A percentile compares a stretch with the other conserved stretches of the same genome.
phyloP scores from a whole-genome alignment of 331 rosid genomes.

The Pyrus hybrid region DNA sequence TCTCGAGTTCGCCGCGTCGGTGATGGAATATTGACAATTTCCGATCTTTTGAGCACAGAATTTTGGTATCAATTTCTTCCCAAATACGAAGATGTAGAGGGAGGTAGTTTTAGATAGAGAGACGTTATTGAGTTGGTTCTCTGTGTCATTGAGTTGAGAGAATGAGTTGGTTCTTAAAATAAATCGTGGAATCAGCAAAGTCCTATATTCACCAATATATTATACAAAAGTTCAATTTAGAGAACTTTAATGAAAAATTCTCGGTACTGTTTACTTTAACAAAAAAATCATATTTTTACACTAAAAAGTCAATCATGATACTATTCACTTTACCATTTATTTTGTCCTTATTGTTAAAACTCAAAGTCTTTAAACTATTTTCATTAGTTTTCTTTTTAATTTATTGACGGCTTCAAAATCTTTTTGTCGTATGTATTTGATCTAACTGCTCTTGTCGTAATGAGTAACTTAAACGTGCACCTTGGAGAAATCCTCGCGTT shows the following conservation, averaged over 20 bases:
- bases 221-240: too few species aligned
- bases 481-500: not conserved
- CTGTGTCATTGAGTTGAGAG: not conserved
- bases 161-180: not conserved
- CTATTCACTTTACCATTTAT: too few species aligned
- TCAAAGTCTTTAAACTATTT: too few species aligned
- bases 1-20: constrained; percentile 46
- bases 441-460: too few species aligned
- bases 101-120: not conserved
- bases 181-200: not conserved
- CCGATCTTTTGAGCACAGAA: not conserved
- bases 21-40: constrained; percentile 55
- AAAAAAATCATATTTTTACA: too few species aligned
- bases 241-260: too few species aligned
- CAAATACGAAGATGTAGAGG: not conserved
- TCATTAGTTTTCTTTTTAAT: too few species aligned
- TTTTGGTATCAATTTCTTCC: not conserved
- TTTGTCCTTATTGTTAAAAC: too few species aligned
- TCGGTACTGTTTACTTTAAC: too few species aligned
- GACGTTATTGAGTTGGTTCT: not conserved
- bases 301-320: too few species aligned
- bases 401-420: not conserved
- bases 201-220: not conserved
- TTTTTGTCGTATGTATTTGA: not conserved
- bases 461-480: not conserved